Base-by-base conservation (phyloP, 345 rosid genomes). In the Excoecaria agallocha region DNA sequence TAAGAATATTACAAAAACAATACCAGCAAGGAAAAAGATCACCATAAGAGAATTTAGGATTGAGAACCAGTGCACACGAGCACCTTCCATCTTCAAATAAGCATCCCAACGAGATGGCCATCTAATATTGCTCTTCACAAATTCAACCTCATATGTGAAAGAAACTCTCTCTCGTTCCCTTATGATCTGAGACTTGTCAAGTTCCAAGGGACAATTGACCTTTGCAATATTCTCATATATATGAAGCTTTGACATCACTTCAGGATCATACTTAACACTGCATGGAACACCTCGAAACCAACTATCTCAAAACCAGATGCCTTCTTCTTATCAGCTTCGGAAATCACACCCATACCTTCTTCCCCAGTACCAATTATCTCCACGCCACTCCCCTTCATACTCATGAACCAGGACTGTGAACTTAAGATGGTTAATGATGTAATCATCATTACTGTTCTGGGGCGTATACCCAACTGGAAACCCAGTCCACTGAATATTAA, bases 41-140 rank as follows among this genome's bases (percentile, higher is more conserved):
- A 89, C 93, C 93, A 89, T 84, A 65, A 91, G 91, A 1, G 96
- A 91, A 77, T 91, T 91, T 30, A 91, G 77, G 76, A 91, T 89
- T 7, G 96, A 91, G 79, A 91, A 91, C 96, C 96, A 91, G 78
- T 88, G 96, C 63, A 91, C 92, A 41, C 93, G 89, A 56, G 92
- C 91, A 81, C 96, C 96, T 84, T 89, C 93, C 93, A 91, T 89
- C 80, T 87, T 91, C 86, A 91, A 78, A 80, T 91, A 91, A 60
- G 92, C 93, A 89, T 91, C 96, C 96, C 96, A 91, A 48, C 96
- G 85, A 12, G 96, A 91, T 69, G 93, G 93, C 96, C 93, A 91
- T 80, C 89, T 86, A 46, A 68, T 82, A 75, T 82, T 86, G 78
- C 93, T 89, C 78, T 87, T 91, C 41, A 86, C 93, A 76, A 91